Base-by-base conservation (phyloP, 2,329 filamentous ascomycete genomes). In the Karstenula rhodostoma region DNA sequence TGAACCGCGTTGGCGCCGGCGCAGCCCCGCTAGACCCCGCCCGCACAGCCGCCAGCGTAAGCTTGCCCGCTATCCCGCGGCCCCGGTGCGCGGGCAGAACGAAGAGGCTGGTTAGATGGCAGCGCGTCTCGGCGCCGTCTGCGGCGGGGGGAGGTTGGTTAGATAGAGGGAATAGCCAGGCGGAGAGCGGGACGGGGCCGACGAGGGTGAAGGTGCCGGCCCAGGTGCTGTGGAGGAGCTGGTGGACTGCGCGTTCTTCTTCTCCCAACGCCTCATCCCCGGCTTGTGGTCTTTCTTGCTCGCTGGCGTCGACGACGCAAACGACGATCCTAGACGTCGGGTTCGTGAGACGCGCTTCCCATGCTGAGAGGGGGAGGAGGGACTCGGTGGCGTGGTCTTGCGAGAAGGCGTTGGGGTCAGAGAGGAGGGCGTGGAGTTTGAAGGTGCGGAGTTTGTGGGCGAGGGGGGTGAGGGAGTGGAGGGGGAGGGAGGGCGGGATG, bases 81-180 rank as follows among this genome's bases (percentile, higher is more conserved):
- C 58, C 58, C 6, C 58, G 53, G 32, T 56, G 50, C 27, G 17
- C 40, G 15, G 58, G 58, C 4, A 57, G 47, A 1, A 44, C 50
- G 29, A 60, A 60, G 1, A 60, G 58, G 42, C 58, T 56, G 7
- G 58, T 60, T 13, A 60, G 40, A 35, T 60, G 53, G 46, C 58
- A 60, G 4, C 58, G 47, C n/a, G 32, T 53, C 37, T 60, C 53
- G 1, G 25, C 17, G 13, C 22, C 58, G 32, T 60, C 42, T 12
- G 47, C n/a, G 5, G 47, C 53, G 42, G 58, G 52, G 12, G 48
- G 23, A 27, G 58, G 53, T 19, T 60, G 58, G 10, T 47, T 46
- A 17, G 58, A 60, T 12, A 42, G 13, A 4, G 58, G 53, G 25
- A 32, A 47, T 22, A 47, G n/a, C 35, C 49, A 57, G n/a, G 48